phyloP scores from a whole-genome alignment of 1,139 yeast species.

The Pichia sp. region DNA sequence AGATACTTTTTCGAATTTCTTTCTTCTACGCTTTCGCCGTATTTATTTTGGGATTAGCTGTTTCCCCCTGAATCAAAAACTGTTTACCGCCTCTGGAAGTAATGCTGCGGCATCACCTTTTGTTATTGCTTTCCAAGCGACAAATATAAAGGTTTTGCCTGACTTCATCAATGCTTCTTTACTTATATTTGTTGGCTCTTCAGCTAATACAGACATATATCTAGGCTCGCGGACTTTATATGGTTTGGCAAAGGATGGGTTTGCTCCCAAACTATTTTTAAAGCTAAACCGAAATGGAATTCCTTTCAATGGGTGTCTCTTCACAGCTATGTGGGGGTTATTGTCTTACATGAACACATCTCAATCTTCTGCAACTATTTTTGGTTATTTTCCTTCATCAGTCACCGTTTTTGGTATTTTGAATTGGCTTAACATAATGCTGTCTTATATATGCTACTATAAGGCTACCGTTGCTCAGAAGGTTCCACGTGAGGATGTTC shows the following conservation, averaged over 20 bases:
- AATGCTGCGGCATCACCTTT: conserved; percentile 60
- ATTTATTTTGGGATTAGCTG: conserved; percentile 42
- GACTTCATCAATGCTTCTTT: conserved; percentile 47
- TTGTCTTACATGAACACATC: conserved; percentile 20
- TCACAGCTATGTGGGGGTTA: conserved; percentile 29
- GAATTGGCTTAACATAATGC: conserved; percentile 44
- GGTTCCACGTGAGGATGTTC: conserved; percentile 21
- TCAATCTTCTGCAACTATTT: conserved; percentile 19
- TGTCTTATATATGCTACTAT: conserved; percentile 61
- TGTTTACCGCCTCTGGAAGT: conserved; percentile 37
- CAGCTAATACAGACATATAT: conserved; percentile 44
- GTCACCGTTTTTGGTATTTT: conserved; percentile 27
- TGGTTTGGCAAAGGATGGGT: conserved; percentile 40
- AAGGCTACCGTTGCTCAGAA: conserved; percentile 38
- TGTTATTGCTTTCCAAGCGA: conserved; percentile 52
- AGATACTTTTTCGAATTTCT: conserved; percentile 63
- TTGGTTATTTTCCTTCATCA: conserved; percentile 26
- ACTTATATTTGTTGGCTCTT: conserved; percentile 44
- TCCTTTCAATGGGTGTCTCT: conserved; percentile 16
- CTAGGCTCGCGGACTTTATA: conserved; percentile 42
- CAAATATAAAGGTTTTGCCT: conserved; percentile 53
- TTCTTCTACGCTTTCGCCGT: conserved; percentile 50
- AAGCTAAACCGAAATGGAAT: conserved; percentile 13
- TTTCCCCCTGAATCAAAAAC: conserved; percentile 34
- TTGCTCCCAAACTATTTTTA: conserved; percentile 38